phyloP scores from a whole-genome alignment of 306 rosid species.

The Fragaria iinumae region DNA sequence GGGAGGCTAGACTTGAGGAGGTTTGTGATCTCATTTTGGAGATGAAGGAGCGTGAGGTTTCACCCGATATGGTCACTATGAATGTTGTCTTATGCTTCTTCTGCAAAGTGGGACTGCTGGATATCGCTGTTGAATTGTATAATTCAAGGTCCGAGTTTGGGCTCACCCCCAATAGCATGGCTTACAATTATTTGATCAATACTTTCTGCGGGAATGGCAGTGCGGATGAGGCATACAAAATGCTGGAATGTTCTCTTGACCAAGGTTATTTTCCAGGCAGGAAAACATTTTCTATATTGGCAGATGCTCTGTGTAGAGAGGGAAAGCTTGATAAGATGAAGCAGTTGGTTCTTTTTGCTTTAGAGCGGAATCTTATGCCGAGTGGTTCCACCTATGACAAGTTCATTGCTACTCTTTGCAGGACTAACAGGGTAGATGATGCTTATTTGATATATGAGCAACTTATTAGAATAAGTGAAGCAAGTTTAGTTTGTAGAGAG shows the following conservation, averaged over 20 bases:
- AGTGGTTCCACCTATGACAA: conserved; percentile 33
- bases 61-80: conserved; percentile 65
- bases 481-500: conserved; percentile 23
- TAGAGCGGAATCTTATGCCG: conserved; percentile 40
- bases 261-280: conserved; percentile 54
- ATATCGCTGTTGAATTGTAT: conserved; percentile 56
- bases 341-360: conserved; percentile 59
- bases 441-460: conserved; percentile 54
- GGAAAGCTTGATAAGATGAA: conserved; percentile 68
- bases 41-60: conserved; percentile 54
- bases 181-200: conserved; percentile 70
- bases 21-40: conserved; percentile 68
- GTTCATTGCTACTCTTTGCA: conserved; percentile 57
- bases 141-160: conserved; percentile 51
- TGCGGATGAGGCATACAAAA: conserved; percentile 44
- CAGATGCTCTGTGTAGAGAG: conserved; percentile 51
- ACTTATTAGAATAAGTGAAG: conserved; percentile 32
- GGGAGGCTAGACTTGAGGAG: conserved; percentile 52
- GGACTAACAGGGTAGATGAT: conserved; percentile 51
- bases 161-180: conserved; percentile 51
- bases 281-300: conserved; percentile 44
- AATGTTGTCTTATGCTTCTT: conserved; percentile 73
- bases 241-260: conserved; percentile 36
- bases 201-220: conserved; percentile 58
- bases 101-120: conserved; percentile 76